Percentiles rank a stretch among this genome's conserved stretches.
Conservation (phyloP, 768 basidiomycete species). For the Suillus tomentosus region DNA sequence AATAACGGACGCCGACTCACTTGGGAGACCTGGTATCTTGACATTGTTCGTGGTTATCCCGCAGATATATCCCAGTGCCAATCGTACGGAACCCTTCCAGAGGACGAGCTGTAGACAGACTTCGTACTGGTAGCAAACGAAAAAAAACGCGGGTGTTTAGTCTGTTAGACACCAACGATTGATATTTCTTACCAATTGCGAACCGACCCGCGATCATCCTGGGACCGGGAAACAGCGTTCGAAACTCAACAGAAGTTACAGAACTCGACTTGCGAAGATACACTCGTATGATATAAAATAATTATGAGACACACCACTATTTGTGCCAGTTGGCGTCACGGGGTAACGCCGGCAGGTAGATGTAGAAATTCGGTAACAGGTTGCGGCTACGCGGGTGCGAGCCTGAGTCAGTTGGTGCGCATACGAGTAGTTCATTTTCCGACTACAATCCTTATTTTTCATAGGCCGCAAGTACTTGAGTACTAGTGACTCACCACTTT, state of each 20-base stretch:
- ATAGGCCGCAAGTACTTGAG: no score
- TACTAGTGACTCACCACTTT: neutral
- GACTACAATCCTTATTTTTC: no score
- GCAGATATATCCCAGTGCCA: slow-evolving; percentile 2
- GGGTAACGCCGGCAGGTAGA: no score
- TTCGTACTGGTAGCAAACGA: neutral
- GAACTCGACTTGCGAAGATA: neutral
- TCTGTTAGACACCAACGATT: neutral
- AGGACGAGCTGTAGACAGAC: neutral
- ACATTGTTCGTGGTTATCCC: neutral
- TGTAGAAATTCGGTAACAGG: no score
- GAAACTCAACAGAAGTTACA: neutral
- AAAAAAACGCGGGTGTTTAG: neutral
- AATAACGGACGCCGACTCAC: slow-evolving; percentile 18
- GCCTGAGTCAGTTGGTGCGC: no score
- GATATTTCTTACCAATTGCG: neutral
- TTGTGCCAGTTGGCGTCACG: no score
- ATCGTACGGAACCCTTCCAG: slow-evolving; percentile 1
- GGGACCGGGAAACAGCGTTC: neutral
- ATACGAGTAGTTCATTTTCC: no score
- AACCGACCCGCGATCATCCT: neutral
- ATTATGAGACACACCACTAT: no score
- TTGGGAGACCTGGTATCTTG: slow-evolving; percentile 17
- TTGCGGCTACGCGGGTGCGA: no score
- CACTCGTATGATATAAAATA: no score